Conservation (phyloP, 2,329 filamentous ascomycete species). For the Lachnellula arida region DNA sequence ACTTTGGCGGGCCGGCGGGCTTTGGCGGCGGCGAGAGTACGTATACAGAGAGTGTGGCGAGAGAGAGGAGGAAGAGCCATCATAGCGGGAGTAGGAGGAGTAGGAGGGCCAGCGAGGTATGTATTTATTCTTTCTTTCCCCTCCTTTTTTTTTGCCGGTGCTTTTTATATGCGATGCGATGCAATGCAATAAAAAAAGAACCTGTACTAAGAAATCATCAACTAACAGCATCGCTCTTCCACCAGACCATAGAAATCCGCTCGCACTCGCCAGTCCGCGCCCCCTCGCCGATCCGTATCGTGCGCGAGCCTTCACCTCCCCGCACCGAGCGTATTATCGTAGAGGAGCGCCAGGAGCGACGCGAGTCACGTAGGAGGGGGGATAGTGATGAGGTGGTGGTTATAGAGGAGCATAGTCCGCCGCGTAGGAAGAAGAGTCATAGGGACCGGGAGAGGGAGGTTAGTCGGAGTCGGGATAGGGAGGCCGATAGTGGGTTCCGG, state of each 20-base stretch:
- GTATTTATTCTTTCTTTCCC: background rate
- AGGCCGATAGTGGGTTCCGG: constrained; percentile 26
- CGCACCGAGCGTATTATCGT: constrained; percentile 28
- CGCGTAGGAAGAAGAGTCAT: constrained; percentile 27
- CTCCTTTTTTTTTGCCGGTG: background rate
- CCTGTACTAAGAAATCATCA: background rate
- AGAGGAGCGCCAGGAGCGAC: constrained; percentile 19
- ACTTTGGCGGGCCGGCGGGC: constrained; percentile 4
- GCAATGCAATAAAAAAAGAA: background rate
- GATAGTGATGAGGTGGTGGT: constrained; percentile 33
- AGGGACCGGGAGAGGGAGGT: constrained; percentile 13
- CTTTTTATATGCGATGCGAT: background rate
- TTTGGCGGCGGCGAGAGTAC: constrained; percentile 1
- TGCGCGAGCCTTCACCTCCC: constrained; percentile 19
- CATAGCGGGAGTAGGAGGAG: constrained; percentile 13
- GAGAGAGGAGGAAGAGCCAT: constrained; percentile 18
- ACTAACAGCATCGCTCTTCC: constrained; percentile 1
- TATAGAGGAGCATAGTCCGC: constrained; percentile 33
- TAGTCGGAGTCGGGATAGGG: constrained; percentile 9
- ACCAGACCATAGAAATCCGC: constrained; percentile 27
- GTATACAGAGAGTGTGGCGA: constrained; percentile 17
- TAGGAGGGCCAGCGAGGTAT: constrained; percentile 17
- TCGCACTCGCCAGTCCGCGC: background rate
- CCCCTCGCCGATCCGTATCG: constrained; percentile 18
- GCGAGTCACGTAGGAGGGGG: constrained; percentile 20